Conservation (phyloP, 208 protist genomes). For the Trypanosoma lewisi region DNA sequence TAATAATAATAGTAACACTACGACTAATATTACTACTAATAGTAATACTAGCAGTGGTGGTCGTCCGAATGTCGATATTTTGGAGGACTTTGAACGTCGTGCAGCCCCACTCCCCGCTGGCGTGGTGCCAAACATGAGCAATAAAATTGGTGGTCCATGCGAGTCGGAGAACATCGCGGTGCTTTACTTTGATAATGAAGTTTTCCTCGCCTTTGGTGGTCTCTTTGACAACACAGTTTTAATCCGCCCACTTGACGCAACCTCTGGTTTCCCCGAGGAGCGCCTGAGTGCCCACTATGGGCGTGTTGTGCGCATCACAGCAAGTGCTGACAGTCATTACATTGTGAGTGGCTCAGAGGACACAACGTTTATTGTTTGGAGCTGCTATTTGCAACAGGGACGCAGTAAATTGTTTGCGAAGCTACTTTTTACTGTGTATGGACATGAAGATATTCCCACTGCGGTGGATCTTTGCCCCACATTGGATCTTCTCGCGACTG, state of each 20-base stretch:
- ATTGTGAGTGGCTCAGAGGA: slow-evolving; percentile 87
- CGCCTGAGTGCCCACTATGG: slow-evolving; percentile 74
- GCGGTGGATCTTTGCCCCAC: slow-evolving; percentile 65
- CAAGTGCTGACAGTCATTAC: slow-evolving; percentile 69
- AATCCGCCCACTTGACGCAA: slow-evolving; percentile 49
- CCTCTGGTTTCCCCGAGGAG: slow-evolving; percentile 35
- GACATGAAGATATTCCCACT: slow-evolving; percentile 82
- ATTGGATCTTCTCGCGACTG: slow-evolving; percentile 81
- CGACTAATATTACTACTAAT: too few species aligned
- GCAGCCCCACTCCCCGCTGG: slow-evolving; percentile 51
- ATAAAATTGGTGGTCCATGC: slow-evolving; percentile 51
- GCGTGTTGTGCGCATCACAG: slow-evolving; percentile 62
- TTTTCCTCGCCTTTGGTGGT: slow-evolving; percentile 75
- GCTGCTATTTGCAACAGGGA: slow-evolving; percentile 41
- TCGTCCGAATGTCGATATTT: slow-evolving; percentile 57
- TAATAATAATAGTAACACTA: too few species aligned
- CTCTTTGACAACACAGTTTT: slow-evolving; percentile 83
- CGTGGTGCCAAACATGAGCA: slow-evolving; percentile 41
- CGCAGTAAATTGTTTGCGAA: slow-evolving; percentile 43
- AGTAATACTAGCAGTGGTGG: neutral
- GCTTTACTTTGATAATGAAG: slow-evolving; percentile 58
- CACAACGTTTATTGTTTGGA: slow-evolving; percentile 91
- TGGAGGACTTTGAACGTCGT: slow-evolving; percentile 60
- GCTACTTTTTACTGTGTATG: slow-evolving; percentile 76
- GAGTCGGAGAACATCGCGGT: slow-evolving; percentile 50